Evolutionary conservation across 495 filamentous ascomycete genomes (phyloP), one percentile per base, ranked within the genome.

Genomic region (Corynascus novoguineensis): DNA sequence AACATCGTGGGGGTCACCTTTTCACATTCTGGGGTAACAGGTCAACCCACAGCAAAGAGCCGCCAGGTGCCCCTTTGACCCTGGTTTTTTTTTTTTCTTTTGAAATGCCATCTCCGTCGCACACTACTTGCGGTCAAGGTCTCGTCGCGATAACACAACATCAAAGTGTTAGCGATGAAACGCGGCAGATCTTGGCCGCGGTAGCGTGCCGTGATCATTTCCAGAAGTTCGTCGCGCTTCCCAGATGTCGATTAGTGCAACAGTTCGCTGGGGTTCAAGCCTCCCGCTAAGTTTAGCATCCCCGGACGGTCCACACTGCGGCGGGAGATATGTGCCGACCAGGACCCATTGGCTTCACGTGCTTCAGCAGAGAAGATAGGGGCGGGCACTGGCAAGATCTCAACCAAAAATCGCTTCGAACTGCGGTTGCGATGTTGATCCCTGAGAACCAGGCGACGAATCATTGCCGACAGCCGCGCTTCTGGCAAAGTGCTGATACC

Each of bases 371-470:
- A 17, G 8, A 47, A 8, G 44, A 47, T n/a, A n/a, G 11, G 22
- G 41, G 1, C 5, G 9, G 8, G 8, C 19, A 17, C 1, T n/a
- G n/a, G 29, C 27, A 42, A 17, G 12, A 14, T 7, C 17, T 38
- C 37, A 53, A 15, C n/a, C 29, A 14, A 15, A 5, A 27, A 35
- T 21, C 4, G 34, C 44, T 31, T 47, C 29, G 32, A 55, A 44
- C 44, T 55, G 21, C 14, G 22, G 51, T 14, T 17, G 21, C 15
- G 17, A 19, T 48, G 22, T 38, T 31, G 25, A 34, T 46, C 31
- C 42, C 44, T 48, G 44, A 40, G 10, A 22, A n/a, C 28, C 53
- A 48, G 42, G 42, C 42, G 32, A 21, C 53, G 31, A 48, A 48
- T 55, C 42, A 55, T 11, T 1, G 5, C 1, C n/a, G 15, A 14